These are phyloP conservation scores for Ophiostoma triangulosporum DNA, from an alignment of 2,329 filamentous ascomycete genomes.

Conservation along the genomic window DNA sequence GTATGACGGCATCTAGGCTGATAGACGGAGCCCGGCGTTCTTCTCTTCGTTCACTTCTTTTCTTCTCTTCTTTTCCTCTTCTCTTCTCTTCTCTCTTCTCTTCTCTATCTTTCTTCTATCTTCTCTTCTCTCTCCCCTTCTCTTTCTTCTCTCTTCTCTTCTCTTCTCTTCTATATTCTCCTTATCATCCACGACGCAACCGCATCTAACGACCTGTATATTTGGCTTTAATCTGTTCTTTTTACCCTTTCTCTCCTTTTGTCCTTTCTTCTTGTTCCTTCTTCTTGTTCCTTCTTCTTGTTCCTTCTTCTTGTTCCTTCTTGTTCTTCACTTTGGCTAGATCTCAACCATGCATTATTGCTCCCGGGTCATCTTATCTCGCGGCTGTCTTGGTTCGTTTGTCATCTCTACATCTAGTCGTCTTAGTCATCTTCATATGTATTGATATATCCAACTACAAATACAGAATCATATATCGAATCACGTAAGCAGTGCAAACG, in stretches of 20 bases:
- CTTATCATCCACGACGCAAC: background rate
- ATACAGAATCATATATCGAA: too few species aligned
- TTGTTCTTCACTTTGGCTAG: too few species aligned
- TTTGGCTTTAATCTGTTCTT: background rate
- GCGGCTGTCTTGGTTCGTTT: too few species aligned
- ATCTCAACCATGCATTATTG: too few species aligned
- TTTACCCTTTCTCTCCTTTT: background rate
- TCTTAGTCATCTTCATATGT: too few species aligned
- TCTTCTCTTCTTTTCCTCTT: background rate
- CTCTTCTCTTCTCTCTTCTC: background rate
- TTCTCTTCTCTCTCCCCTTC: background rate
- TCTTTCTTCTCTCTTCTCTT: background rate
- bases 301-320: too few species aligned
- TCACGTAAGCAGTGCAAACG: too few species aligned
- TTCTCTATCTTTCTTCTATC: background rate
- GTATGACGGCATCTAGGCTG: slow-evolving; percentile 7
- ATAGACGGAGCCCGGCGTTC: slow-evolving; percentile 12
- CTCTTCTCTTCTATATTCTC: too few species aligned
- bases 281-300: background rate
- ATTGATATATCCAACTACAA: too few species aligned
- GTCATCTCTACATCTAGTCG: too few species aligned
- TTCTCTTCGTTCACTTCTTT: background rate
- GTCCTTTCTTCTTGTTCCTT: background rate
- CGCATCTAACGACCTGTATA: background rate
- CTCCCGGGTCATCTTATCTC: too few species aligned